Evolutionary conservation across 148 eudicot genomes (phyloP).

Genomic region (Vaccinium vitisidaea): DNA sequence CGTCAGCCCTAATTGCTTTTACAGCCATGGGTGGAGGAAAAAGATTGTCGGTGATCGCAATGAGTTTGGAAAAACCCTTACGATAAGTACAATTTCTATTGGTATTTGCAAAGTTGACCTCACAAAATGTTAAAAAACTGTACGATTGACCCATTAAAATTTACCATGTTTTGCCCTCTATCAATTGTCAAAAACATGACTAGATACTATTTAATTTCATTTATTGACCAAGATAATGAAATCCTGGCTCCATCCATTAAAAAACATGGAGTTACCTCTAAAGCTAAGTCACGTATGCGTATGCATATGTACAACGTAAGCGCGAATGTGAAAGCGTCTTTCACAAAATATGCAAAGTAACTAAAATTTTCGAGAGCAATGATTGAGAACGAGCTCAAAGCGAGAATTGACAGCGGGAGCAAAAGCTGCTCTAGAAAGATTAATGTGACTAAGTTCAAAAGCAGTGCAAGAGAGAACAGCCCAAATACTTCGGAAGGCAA

Average conservation of each 20-base stretch:
- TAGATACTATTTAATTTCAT: neutral
- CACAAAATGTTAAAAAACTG: neutral
- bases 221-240: neutral
- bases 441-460: neutral
- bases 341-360: too few relatives aligned
- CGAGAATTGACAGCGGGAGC: too few relatives aligned
- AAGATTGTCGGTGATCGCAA: neutral
- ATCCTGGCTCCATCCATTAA: neutral
- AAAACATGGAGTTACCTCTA: neutral
- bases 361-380: too few relatives aligned
- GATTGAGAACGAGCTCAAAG: too few relatives aligned
- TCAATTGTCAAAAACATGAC: too few relatives aligned
- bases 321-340: too few relatives aligned
- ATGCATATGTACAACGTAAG: too few relatives aligned
- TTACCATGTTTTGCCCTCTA: neutral
- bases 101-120: neutral
- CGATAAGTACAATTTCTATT: neutral
- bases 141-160: too few relatives aligned
- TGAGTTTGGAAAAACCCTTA: neutral
- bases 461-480: neutral
- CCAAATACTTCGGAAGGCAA: neutral
- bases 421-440: too few relatives aligned
- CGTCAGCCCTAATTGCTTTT: too few relatives aligned
- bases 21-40: neutral
- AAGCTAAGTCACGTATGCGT: too few relatives aligned